Conservation (phyloP, 768 basidiomycete species). For the Leucocoprinus leucothites region DNA sequence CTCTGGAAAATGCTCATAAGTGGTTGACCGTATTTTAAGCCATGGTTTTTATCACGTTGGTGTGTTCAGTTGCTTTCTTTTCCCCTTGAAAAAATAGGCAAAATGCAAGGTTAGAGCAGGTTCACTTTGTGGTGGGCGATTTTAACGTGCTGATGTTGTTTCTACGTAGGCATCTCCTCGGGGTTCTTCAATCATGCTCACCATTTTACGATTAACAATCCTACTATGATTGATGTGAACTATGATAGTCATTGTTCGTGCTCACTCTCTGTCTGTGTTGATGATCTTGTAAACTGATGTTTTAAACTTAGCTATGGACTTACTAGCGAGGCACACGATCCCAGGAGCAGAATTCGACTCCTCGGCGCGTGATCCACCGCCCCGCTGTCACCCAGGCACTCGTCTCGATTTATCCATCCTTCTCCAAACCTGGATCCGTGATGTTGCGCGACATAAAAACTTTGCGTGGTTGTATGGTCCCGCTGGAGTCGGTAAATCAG, state of each 20-base stretch:
- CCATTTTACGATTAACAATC: neutral
- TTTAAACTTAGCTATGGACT: no score
- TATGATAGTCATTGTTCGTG: neutral
- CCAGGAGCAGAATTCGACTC: constrained; percentile 9
- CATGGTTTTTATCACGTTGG: no score
- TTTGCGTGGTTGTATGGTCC: neutral
- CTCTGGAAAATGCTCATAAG: no score
- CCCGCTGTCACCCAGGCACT: constrained; percentile 1
- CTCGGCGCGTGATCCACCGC: constrained; percentile 1
- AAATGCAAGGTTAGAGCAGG: no score
- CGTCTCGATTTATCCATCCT: neutral
- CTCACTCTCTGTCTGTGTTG: neutral
- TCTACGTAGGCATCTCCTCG: neutral
- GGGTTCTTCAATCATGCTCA: neutral
- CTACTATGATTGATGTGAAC: neutral
- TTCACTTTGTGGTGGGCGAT: no score
- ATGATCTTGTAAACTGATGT: neutral
- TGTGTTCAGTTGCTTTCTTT: no score
- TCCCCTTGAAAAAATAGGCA: no score
- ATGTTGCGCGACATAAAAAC: neutral
- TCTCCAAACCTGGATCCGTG: neutral
- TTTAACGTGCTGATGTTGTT: neutral
- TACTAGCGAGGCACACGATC: neutral
- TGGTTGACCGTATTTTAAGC: no score
- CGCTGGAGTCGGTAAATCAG: constrained; percentile 9